Base-by-base conservation (phyloP, 495 filamentous ascomycete genomes). In the Parathielavia hyrcaniae region DNA sequence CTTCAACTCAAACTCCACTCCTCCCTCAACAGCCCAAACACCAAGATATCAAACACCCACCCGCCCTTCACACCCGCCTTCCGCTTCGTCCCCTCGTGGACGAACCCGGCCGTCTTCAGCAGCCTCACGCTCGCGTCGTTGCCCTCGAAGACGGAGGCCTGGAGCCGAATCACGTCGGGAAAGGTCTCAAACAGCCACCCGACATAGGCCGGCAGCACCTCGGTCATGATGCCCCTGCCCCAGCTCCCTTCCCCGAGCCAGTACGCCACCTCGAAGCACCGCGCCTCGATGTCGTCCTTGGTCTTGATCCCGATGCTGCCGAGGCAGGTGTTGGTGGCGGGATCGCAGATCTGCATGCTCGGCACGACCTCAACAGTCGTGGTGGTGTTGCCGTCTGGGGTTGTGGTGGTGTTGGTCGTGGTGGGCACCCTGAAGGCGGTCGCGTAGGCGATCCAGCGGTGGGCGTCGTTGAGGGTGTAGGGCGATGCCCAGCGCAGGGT, bases 191-290 rank as follows among this genome's bases (percentile, higher is more conserved):
- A 76, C 19, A 62, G 64, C 73, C 74, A 77, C 11, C 60, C 50
- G 17, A 56, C 41, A 36, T 69, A 71, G 19, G 22, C 65, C 4
- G 7, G 26, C 0, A 64, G 40, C 20, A 60, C 66, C 43, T 66
- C 69, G 20, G 65, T 70, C 49, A 69, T 69, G 40, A 74, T 61
- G 0, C 76, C 73, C 16, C 59, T 64, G 0, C 76, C 75, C 75
- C 74, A 75, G 44, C 60, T 58, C 3, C 62, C 52, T 57, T 57
- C 64, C n/a, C 57, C 67, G 10, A 71, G 32, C 65, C 67, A 76
- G 63, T 76, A 77, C 8, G 74, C 75, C 7, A 77, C 7, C 63
- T 74, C 69, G 45, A 67, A 61, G 20, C 63, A 71, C 20, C 62
- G 60, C 55, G 57, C 64, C 44, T 76, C 66, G 56, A 70, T 35